Evolutionary conservation across 1,139 yeast species (phyloP).

Genomic region (Debaryomyces sp.): DNA sequence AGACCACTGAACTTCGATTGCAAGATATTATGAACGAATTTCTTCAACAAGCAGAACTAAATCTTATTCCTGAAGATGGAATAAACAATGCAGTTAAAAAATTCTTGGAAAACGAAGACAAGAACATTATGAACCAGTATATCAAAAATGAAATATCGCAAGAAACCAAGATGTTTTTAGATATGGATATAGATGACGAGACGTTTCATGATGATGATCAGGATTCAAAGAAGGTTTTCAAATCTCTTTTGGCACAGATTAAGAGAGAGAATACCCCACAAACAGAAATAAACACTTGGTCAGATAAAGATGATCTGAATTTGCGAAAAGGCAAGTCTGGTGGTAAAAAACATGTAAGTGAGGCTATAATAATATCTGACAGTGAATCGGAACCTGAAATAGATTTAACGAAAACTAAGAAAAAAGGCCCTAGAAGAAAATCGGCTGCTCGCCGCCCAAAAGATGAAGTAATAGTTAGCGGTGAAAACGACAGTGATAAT

Average conservation of each 20-base stretch:
- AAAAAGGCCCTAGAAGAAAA: neutral
- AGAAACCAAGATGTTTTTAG: constrained; percentile 60
- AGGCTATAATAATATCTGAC: constrained; percentile 3
- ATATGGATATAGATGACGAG: constrained; percentile 40
- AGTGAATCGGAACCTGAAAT: constrained; percentile 6
- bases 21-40: constrained; percentile 52
- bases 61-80: constrained; percentile 76
- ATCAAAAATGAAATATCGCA: constrained; percentile 66
- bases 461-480: neutral
- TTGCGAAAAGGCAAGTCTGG: neutral
- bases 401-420: neutral
- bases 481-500: neutral
- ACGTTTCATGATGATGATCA: constrained; percentile 33
- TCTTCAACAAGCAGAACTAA: constrained; percentile 62
- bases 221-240: constrained; percentile 32
- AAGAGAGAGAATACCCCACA: constrained; percentile 18
- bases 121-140: constrained; percentile 65
- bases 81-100: constrained; percentile 71
- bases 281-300: neutral
- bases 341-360: neutral
- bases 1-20: constrained; percentile 19
- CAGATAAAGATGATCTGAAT: neutral
- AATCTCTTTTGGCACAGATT: constrained; percentile 28
- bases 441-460: neutral
- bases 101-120: constrained; percentile 83